Conservation (phyloP, 2,329 filamentous ascomycete genomes). For the Botrytis deweyae region DNA sequence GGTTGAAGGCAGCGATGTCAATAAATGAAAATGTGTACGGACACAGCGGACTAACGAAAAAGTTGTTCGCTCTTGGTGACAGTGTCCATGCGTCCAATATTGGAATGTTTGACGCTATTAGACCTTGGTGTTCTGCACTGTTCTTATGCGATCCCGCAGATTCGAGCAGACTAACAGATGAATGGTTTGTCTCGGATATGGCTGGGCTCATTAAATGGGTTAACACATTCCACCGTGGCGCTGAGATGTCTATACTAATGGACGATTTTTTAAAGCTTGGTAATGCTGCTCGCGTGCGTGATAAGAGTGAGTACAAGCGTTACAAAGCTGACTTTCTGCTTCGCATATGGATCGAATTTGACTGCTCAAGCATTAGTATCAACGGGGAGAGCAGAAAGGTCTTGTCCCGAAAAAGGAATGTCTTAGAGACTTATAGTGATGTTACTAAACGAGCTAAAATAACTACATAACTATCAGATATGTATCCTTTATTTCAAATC, state of each 20-base stretch:
- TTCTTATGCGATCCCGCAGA: background rate
- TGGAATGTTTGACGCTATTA: background rate
- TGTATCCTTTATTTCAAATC: background rate
- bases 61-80: background rate
- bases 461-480: background rate
- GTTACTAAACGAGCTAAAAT: background rate
- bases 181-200: conserved; percentile 6
- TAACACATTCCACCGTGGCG: background rate
- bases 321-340: background rate
- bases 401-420: background rate
- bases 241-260: conserved; percentile 7
- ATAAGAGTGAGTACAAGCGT: background rate
- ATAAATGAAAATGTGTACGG: background rate
- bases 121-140: conserved; percentile 8
- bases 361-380: background rate
- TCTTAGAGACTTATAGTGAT: background rate
- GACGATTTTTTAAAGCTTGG: background rate
- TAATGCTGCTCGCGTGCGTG: background rate
- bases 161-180: background rate
- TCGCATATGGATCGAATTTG: background rate
- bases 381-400: background rate
- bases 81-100: background rate
- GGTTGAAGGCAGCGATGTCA: background rate
- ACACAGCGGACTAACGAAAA: background rate
- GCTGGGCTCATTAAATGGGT: background rate